These are phyloP conservation scores for Cladosporium sp. DNA, from an alignment of 2,329 filamentous ascomycete genomes.

Conservation along the genomic window DNA sequence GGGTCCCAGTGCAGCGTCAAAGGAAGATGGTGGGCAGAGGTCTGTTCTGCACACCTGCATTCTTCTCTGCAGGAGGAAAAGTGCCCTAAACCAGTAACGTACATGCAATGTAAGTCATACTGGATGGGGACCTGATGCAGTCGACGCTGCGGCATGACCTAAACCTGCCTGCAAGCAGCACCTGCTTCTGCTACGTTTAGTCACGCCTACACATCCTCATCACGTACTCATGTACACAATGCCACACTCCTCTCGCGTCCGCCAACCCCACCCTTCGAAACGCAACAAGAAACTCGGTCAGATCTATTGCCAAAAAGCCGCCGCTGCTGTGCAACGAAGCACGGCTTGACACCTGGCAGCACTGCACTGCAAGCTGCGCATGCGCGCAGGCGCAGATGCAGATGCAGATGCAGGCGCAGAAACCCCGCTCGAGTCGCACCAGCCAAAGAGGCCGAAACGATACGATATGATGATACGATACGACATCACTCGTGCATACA, in stretches of 20 bases:
- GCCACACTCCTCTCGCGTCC: not conserved
- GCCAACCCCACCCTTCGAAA: not conserved
- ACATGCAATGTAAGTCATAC: conserved; percentile 8
- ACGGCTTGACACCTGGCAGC: conserved; percentile 18
- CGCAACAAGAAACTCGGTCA: conserved; percentile 12
- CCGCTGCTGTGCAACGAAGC: conserved; percentile 11
- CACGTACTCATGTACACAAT: not conserved
- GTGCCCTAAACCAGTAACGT: not conserved
- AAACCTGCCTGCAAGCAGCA: not conserved
- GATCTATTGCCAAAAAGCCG: not conserved
- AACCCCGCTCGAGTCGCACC: conserved; percentile 13
- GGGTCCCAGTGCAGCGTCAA: not conserved
- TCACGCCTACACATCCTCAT: not conserved
- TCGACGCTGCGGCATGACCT: conserved; percentile 4
- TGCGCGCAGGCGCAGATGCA: not conserved
- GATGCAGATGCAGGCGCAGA: not conserved
- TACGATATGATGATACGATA: not conserved
- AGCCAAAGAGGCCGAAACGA: not conserved
- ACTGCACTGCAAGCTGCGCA: not conserved
- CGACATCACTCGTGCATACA: conserved; percentile 1
- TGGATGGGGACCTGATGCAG: not conserved
- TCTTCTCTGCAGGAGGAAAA: not conserved
- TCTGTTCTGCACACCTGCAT: conserved; percentile 8
- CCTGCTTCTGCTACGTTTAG: not conserved
- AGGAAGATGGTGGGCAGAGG: not conserved